Conservation (phyloP, 768 basidiomycete species). For the Podaxis sp. region DNA sequence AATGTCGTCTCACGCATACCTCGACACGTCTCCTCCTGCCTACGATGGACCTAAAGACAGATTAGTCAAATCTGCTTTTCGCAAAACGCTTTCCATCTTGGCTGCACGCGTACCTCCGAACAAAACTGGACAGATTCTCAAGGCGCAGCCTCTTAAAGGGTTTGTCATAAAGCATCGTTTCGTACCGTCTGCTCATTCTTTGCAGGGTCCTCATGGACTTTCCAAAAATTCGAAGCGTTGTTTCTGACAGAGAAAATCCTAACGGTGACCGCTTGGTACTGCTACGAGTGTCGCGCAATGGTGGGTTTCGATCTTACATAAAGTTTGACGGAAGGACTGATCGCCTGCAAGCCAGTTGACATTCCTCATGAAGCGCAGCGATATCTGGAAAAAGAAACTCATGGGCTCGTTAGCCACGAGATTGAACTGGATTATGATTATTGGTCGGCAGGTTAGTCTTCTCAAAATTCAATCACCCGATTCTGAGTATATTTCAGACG, state of each 20-base stretch:
- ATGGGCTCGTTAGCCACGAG: conserved; percentile 55
- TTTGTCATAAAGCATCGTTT: conserved; percentile 28
- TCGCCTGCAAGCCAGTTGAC: conserved; percentile 59
- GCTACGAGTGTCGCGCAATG: conserved; percentile 59
- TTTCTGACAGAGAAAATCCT: conserved; percentile 47
- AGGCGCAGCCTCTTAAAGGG: conserved; percentile 59
- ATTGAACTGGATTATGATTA: conserved; percentile 79
- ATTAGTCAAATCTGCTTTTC: conserved; percentile 68
- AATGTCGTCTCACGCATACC: conserved; percentile 38
- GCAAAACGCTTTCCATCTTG: conserved; percentile 62
- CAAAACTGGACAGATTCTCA: conserved; percentile 56
- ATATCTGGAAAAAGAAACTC: conserved; percentile 56
- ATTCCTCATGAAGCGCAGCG: conserved; percentile 55
- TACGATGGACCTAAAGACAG: conserved; percentile 49
- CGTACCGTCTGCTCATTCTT: conserved; percentile 2
- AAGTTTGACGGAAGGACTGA: conserved; percentile 21
- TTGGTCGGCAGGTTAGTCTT: conserved; percentile 75
- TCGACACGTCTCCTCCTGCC: conserved; percentile 41
- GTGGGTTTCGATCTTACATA: conserved; percentile 34
- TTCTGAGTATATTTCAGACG: conserved; percentile 51
- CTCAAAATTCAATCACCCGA: background rate
- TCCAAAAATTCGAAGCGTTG: conserved; percentile 64
- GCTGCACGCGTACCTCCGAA: conserved; percentile 62
- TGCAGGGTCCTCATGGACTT: conserved; percentile 62
- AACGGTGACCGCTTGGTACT: conserved; percentile 64